Evolutionary conservation across 768 basidiomycete genomes (phyloP), one percentile per base, ranked within the genome.

Genomic region (Mrakia hoshinonis): DNA sequence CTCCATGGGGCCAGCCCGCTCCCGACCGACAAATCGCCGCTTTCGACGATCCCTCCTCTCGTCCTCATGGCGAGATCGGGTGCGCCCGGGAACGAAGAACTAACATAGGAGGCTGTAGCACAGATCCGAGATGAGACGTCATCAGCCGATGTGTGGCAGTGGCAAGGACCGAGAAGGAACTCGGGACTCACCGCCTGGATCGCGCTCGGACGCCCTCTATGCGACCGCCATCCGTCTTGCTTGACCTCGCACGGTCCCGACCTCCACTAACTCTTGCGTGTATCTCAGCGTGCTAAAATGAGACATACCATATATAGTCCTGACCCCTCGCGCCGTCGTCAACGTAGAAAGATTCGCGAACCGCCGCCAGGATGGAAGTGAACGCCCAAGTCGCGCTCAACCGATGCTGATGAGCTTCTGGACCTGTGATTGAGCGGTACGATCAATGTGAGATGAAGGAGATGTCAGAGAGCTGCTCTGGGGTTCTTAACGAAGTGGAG

Each of bases 391-490:
- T 5, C n/a, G 0, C 63, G 24, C 46, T 48, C 34, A 66, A 26
- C 64, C 47, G 48, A 66, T 51, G 64, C 46, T 66, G 48, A 66
- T 66, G 22, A 66, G 64, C 31, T 66, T 66, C 64, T 66, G 64
- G 31, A 66, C 64, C 64, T 66, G 47, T 10, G 29, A 47, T 24
- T 1, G 2, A n/a, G 38, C 31, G 38, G 39, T 15, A 63, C n/a
- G 18, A 20, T 36, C 20, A 36, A 31, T 4, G 58, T 13, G 36
- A 60, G 31, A 7, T 4, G 39, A n/a, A 34, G 2, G 58, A 36
- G 31, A 5, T 9, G 36, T 15, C 2, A 60, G 3, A 29, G 3
- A 18, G 7, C 11, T 12, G 60, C 0, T 31, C 22, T 61, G 22
- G 4, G 38, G n/a, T 9, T 12, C n/a, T 24, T 20, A 20, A 20